Evolutionary conservation across 202 grass and related monocot genomes (phyloP).

Genomic region (Musa balbisiana): DNA sequence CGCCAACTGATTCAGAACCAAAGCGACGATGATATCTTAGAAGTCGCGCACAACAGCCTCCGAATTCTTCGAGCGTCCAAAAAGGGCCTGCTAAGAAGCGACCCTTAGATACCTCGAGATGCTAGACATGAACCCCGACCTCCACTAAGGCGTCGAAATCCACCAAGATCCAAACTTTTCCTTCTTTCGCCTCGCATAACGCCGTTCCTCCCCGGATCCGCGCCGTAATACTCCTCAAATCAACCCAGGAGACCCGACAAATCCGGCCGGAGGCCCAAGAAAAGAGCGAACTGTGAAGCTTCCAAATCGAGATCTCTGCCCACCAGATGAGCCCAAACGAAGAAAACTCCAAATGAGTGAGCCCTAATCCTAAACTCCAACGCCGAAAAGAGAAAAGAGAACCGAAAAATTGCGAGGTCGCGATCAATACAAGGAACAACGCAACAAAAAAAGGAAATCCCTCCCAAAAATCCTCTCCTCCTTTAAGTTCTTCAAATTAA

Average conservation of each 20-base stretch:
- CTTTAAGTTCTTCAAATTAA: not conserved
- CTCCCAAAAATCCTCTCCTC: not conserved
- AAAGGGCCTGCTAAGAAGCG: not conserved
- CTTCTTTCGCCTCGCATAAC: not conserved
- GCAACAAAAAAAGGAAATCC: not conserved
- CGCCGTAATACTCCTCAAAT: not conserved
- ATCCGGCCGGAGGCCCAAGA: not conserved
- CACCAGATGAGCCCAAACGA: constrained; percentile 2
- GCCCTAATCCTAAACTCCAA: not conserved
- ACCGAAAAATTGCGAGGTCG: not conserved
- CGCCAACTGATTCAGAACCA: no score
- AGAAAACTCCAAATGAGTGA: not conserved
- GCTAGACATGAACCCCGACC: not conserved
- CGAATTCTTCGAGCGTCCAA: not conserved
- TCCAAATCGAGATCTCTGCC: not conserved
- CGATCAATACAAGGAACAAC: not conserved
- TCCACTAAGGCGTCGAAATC: not conserved
- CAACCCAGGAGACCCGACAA: not conserved
- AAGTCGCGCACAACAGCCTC: not conserved
- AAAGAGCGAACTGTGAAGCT: not conserved
- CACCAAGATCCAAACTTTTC: not conserved
- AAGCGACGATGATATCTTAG: no score
- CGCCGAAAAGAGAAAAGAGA: not conserved
- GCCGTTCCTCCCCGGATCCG: not conserved
- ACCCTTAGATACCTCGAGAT: not conserved